Conservation (phyloP, 176 grass and related monocot species). For the Luzula sylvatica region DNA sequence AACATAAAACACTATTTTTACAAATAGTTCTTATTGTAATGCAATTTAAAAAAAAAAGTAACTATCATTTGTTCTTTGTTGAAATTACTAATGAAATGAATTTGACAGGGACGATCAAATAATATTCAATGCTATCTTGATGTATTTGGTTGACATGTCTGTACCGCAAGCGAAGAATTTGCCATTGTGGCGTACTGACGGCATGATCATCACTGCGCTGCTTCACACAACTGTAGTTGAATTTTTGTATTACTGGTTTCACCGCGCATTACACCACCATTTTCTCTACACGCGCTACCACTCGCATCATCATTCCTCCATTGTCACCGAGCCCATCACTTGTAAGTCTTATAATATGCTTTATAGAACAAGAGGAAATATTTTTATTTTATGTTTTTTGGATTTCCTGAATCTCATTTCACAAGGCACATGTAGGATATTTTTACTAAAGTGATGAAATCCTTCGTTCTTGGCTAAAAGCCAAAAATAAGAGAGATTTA, state of each 20-base stretch:
- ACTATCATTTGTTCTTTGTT: too few relatives aligned
- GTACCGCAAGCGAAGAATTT: constrained; percentile 12
- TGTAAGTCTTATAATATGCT: too few relatives aligned
- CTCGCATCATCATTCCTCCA: constrained; percentile 80
- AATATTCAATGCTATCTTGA: constrained; percentile 48
- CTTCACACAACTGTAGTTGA: constrained; percentile 55
- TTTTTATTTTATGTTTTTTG: background rate
- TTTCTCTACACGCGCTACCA: constrained; percentile 89
- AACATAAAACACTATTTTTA: too few relatives aligned
- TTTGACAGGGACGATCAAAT: constrained; percentile 81
- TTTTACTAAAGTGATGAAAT: background rate
- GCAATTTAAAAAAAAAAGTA: too few relatives aligned
- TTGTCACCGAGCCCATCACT: constrained; percentile 85
- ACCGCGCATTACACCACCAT: constrained; percentile 82
- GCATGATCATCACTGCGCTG: constrained; percentile 28
- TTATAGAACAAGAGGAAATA: too few relatives aligned
- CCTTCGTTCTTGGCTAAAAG: background rate
- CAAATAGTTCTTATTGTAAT: too few relatives aligned
- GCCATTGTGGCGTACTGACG: constrained; percentile 53
- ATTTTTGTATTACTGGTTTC: constrained; percentile 98
- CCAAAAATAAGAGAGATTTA: background rate
- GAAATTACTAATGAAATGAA: background rate
- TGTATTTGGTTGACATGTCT: constrained; percentile 23
- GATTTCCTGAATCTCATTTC: too few relatives aligned
- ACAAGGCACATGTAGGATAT: constrained; percentile 4